Base-by-base conservation (phyloP, 2,329 filamentous ascomycete genomes). In the Orbilia quercus region DNA sequence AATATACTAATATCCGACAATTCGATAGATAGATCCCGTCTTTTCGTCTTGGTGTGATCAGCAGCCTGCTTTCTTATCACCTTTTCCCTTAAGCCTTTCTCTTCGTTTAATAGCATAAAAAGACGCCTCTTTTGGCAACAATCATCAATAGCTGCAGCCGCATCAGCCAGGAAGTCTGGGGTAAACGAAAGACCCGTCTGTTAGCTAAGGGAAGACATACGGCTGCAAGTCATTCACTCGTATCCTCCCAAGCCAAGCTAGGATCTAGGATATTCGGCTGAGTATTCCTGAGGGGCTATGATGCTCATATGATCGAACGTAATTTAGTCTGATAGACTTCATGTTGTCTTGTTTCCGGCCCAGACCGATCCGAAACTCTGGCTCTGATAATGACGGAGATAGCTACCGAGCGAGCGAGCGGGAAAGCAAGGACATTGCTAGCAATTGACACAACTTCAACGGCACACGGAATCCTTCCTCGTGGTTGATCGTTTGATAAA, bases 141-240 rank as follows among this genome's bases (percentile, higher is more conserved):
- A 28, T 23, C 12, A 53, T 16, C 48, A 36, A 53, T n/a, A 14
- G 20, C 22, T 42, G 53, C 53, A 53, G 53, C 36, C 63, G 63
- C 55, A 42, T 58, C 50, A 44, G 63, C 53, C 53, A 36, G 34
- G 60, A 69, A 69, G 64, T 69, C 64, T 55, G 64, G 64, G 64
- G 64, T 69, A 60, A 60, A 48, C 25, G 38, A 67, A 57, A n/a
- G n/a, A n/a, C n/a, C n/a, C n/a, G 23, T n/a, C 23, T 6, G 12
- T 42, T 7, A 16, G 36, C 14, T 9, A 59, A 9, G 25, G 23
- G 11, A 44, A 44, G 7, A 34, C n/a, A 22, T 23, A 16, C 22
- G 16, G 36, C 60, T 73, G 69, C 69, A 73, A 73, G 69, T 73
- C 69, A 73, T 73, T 60, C 60, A 47, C 69, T 73, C 69, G 69